Evolutionary conservation across 345 rosid species (phyloP).

Genomic region (Cardamine occulta): DNA sequence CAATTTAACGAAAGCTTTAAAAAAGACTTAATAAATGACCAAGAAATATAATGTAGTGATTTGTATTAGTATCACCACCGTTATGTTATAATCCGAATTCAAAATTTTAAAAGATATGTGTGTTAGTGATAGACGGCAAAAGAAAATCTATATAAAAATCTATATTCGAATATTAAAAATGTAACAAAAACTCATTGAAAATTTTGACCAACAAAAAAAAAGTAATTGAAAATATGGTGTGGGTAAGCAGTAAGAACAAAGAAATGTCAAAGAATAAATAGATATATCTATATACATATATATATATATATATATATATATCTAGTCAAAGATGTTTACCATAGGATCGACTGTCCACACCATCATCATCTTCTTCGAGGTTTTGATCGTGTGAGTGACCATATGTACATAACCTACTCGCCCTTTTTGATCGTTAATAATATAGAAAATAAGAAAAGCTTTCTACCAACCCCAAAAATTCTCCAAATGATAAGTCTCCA

Average conservation of each 20-base stretch:
- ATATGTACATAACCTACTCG: neutral
- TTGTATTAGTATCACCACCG: neutral
- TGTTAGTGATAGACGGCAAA: neutral
- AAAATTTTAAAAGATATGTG: neutral
- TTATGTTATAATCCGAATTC: neutral
- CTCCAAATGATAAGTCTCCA: neutral
- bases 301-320: too few species aligned
- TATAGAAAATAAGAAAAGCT: neutral
- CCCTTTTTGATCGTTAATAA: neutral
- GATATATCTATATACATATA: neutral
- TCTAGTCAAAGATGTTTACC: slow-evolving; percentile 14
- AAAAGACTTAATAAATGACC: neutral
- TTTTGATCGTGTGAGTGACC: neutral
- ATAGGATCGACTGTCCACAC: slow-evolving; percentile 6
- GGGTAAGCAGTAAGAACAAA: neutral
- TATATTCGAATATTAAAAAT: too few species aligned
- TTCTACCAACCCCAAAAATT: neutral
- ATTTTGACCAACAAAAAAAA: neutral
- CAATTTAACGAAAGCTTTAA: neutral
- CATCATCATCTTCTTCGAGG: neutral
- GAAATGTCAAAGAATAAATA: neutral
- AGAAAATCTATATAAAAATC: too few species aligned
- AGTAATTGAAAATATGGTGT: neutral
- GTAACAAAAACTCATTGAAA: neutral
- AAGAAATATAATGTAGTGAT: neutral